Base-by-base conservation (phyloP, 2,329 filamentous ascomycete species). In the Aureobasidium musti region DNA sequence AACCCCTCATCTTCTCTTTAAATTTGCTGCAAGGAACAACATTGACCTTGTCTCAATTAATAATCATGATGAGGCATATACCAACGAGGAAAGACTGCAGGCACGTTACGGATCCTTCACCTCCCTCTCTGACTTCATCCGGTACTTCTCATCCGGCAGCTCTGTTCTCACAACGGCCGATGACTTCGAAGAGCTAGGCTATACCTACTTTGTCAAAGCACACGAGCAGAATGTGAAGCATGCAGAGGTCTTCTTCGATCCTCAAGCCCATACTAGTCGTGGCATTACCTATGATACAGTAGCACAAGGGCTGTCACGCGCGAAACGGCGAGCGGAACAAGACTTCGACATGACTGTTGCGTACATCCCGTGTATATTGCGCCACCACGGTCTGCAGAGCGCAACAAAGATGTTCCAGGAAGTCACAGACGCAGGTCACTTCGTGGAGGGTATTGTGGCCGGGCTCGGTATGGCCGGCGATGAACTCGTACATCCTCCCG, bases 191-290 rank as follows among this genome's bases (percentile, higher is more conserved):
- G 56, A 67, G 7, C 45, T 67, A 28, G 50, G 6, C 11, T 67
- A 63, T 39, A 30, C 17, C 45, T 67, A 67, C 47, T 49, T 67
- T 8, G 17, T 14, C 17, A 61, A 54, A 54, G 53, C 45, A 37
- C 45, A 54, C 13, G 37, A 33, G 19, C 65, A 67, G 30, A 53
- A 49, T n/a, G 54, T 67, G 23, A 28, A 37, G 45, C 65, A 67
- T 56, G 63, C 66, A 23, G 68, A 69, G 49, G 66, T 68, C 13
- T 69, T 69, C 59, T 69, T 69, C 59, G 68, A 69, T 41, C 68
- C 68, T 10, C 68, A 69, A 41, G 68, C 68, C 2, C 68, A 69
- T 61, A 60, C 63, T 4, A 50, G 28, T 4, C 61, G 68, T 6
- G 63, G 59, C 39, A 54, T 69, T 10, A n/a, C 35, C 37, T 57